phyloP scores from a whole-genome alignment of 2,329 filamentous ascomycete species.

The Hypoxylon sp. region DNA sequence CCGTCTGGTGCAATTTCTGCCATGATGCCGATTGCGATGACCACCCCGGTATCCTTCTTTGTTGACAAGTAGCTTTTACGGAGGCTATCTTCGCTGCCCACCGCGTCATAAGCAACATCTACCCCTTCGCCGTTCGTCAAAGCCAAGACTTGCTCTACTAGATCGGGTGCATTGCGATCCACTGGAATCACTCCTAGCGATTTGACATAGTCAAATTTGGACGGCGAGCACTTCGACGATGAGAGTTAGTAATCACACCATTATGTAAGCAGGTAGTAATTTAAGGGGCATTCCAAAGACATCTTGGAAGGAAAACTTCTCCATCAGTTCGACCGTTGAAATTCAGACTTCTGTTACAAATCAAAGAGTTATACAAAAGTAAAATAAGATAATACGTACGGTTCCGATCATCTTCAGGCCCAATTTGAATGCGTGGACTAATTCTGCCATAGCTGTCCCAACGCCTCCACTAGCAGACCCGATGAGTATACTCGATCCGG shows the following conservation, averaged over 20 bases:
- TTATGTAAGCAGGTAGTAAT: background rate
- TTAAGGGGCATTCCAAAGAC: background rate
- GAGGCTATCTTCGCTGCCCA: constrained; percentile 21
- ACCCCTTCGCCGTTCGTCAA: constrained; percentile 24
- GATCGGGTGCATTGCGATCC: constrained; percentile 10
- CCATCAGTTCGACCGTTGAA: background rate
- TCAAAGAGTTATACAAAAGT: background rate
- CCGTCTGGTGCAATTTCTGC: constrained; percentile 16
- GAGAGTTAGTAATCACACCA: background rate
- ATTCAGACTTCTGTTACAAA: background rate
- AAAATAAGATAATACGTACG: background rate
- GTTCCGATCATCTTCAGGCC: constrained; percentile 5
- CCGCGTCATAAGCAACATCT: constrained; percentile 23
- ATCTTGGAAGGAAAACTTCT: background rate
- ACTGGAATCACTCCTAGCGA: constrained; percentile 19
- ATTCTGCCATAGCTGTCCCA: constrained; percentile 18
- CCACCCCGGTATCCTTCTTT: constrained; percentile 14
- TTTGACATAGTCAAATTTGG: constrained; percentile 17
- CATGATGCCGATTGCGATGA: constrained; percentile 19
- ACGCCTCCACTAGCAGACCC: constrained; percentile 19
- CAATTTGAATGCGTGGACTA: constrained; percentile 10
- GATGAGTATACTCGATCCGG: constrained; percentile 18
- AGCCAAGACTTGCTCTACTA: constrained; percentile 12
- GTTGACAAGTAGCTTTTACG: constrained; percentile 14
- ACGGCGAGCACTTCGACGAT: constrained; percentile 1